Evolutionary conservation across 2,329 filamentous ascomycete genomes (phyloP).

Genomic region (Scedosporium minutisporum): DNA sequence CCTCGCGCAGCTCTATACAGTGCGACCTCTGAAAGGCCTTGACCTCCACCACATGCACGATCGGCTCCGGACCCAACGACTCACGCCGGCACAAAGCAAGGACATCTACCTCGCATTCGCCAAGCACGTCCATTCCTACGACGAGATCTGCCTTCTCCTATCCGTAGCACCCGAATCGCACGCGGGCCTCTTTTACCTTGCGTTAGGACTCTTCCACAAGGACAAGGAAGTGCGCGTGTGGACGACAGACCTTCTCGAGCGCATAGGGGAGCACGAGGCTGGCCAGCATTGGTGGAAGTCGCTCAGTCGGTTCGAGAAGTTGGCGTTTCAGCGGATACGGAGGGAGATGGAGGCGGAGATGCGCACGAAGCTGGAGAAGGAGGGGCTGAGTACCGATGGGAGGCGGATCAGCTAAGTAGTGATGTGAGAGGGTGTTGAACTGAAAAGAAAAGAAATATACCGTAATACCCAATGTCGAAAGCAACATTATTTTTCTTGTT

Average conservation of each 20-base stretch:
- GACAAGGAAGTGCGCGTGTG: constrained; percentile 67
- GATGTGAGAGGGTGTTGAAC: not conserved
- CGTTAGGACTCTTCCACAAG: constrained; percentile 85
- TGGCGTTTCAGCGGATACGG: constrained; percentile 73
- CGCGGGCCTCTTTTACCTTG: constrained; percentile 82
- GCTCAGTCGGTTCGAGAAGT: constrained; percentile 77
- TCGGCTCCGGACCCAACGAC: constrained; percentile 71
- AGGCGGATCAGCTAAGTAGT: not conserved
- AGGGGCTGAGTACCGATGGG: constrained; percentile 25
- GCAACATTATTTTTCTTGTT: too few relatives aligned
- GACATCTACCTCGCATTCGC: constrained; percentile 79
- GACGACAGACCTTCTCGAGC: constrained; percentile 70
- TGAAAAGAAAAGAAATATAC: too few relatives aligned
- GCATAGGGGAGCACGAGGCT: constrained; percentile 77
- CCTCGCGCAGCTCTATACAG: constrained; percentile 52
- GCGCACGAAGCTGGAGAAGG: constrained; percentile 35
- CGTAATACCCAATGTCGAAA: too few relatives aligned
- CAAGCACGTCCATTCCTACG: constrained; percentile 67
- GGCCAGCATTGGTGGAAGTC: constrained; percentile 88
- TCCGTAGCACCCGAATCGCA: constrained; percentile 77
- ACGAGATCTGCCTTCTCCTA: constrained; percentile 76
- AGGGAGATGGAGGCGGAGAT: constrained; percentile 50
- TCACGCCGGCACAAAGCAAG: constrained; percentile 65
- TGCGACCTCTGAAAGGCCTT: constrained; percentile 64
- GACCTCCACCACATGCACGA: constrained; percentile 92